A percentile compares a stretch with the other conserved stretches of the same genome.
Evolutionary conservation across 495 filamentous ascomycete genomes (phyloP).

Genomic region (Tuber brumale): DNA sequence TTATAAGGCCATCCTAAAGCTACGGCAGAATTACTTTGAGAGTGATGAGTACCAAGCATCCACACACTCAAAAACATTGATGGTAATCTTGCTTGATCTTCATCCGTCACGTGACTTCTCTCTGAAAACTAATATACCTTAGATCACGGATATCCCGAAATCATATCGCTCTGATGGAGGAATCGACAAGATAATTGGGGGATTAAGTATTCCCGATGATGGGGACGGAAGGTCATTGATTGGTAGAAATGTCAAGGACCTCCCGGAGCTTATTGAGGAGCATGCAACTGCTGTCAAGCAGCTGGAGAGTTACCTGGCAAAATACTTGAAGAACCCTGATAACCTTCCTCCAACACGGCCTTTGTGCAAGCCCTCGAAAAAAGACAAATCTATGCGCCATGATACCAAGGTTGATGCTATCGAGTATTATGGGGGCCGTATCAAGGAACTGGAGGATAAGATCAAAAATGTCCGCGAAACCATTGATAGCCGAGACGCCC

Average conservation of each 20-base stretch:
- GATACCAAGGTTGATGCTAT: slow-evolving; percentile 84
- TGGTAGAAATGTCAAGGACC: slow-evolving; percentile 81
- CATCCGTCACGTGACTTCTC: neutral
- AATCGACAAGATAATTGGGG: slow-evolving; percentile 47
- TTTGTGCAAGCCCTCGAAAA: slow-evolving; percentile 66
- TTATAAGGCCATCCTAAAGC: slow-evolving; percentile 61
- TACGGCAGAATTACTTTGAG: slow-evolving; percentile 75
- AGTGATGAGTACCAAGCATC: slow-evolving; percentile 84
- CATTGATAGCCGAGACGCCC: slow-evolving; percentile 77
- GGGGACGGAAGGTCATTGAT: slow-evolving; percentile 52
- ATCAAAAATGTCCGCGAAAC: slow-evolving; percentile 74
- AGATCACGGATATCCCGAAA: slow-evolving; percentile 80
- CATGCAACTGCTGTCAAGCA: slow-evolving; percentile 74
- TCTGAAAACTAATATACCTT: slow-evolving; percentile 30
- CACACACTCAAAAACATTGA: slow-evolving; percentile 80
- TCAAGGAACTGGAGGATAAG: slow-evolving; percentile 71
- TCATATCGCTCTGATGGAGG: slow-evolving; percentile 73
- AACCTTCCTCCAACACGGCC: slow-evolving; percentile 73
- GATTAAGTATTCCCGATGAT: slow-evolving; percentile 27
- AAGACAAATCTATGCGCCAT: slow-evolving; percentile 57
- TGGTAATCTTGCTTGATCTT: slow-evolving; percentile 50
- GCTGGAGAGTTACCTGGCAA: slow-evolving; percentile 75
- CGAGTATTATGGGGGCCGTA: slow-evolving; percentile 80
- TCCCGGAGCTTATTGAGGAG: slow-evolving; percentile 75
- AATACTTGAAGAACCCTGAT: slow-evolving; percentile 81